Conservation (phyloP, 257 asterid species). For the Fraxinus excelsior region DNA sequence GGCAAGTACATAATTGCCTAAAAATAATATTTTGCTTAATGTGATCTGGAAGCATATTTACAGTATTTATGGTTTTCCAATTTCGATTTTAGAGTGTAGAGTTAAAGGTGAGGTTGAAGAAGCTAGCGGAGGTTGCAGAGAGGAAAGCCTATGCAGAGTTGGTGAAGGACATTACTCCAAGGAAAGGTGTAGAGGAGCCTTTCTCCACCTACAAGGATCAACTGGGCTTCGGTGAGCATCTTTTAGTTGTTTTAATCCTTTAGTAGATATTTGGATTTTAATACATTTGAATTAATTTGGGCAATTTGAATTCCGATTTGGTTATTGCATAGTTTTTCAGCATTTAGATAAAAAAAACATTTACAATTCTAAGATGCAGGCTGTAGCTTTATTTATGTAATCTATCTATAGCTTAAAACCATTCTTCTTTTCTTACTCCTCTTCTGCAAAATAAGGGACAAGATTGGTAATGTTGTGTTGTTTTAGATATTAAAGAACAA, state of each 20-base stretch:
- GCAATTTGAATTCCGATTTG: background rate
- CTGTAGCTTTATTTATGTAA: background rate
- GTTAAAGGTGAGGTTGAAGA: constrained; percentile 67
- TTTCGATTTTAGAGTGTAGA: constrained; percentile 58
- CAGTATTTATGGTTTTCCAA: background rate
- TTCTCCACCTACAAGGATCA: constrained; percentile 97
- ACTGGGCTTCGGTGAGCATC: constrained; percentile 72
- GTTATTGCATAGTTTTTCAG: background rate
- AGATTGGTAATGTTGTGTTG: background rate
- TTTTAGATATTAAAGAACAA: background rate
- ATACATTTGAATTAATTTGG: background rate
- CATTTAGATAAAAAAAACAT: background rate
- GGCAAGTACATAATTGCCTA: background rate
- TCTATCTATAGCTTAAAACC: background rate
- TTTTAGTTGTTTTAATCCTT: background rate
- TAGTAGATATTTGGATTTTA: background rate
- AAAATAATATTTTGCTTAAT: background rate
- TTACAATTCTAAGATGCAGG: background rate
- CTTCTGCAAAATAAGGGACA: background rate
- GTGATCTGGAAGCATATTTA: background rate
- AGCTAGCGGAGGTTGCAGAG: constrained; percentile 75
- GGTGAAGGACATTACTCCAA: constrained; percentile 89
- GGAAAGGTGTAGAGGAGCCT: constrained; percentile 65
- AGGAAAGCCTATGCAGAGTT: constrained; percentile 77
- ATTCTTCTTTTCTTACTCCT: background rate